Percentiles rank a stretch among this genome's conserved stretches.
Conservation (phyloP, 2,329 filamentous ascomycete species). For the Leptodontidium sp. region DNA sequence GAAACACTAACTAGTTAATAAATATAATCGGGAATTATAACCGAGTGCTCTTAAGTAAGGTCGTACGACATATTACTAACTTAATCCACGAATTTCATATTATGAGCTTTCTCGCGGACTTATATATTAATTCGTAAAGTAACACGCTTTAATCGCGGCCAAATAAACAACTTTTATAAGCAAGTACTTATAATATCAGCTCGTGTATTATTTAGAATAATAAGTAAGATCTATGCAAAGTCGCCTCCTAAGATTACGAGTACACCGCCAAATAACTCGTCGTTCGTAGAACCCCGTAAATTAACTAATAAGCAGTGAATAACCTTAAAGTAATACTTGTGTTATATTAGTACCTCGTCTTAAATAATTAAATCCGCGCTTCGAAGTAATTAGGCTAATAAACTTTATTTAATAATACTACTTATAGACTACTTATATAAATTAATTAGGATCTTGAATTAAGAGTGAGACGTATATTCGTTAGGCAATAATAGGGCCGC, state of each 20-base stretch:
- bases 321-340: no score
- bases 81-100: not conserved
- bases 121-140: not conserved
- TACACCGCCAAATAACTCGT: no score
- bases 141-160: not conserved
- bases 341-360: no score
- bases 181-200: not conserved
- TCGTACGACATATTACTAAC: not conserved
- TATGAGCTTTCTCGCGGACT: not conserved
- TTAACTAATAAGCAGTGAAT: no score
- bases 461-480: not conserved
- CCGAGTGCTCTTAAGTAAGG: not conserved
- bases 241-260: no score
- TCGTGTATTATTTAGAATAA: not conserved
- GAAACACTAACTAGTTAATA: not conserved
- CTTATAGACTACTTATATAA: not conserved
- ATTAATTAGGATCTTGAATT: not conserved
- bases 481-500: not conserved
- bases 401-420: no score
- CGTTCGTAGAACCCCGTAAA: no score
- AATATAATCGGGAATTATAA: not conserved
- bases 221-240: no score
- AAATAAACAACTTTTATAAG: not conserved
- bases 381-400: no score
- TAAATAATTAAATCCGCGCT: no score